phyloP scores from a whole-genome alignment of 257 asterid genomes.

The Gentiana straminea region DNA sequence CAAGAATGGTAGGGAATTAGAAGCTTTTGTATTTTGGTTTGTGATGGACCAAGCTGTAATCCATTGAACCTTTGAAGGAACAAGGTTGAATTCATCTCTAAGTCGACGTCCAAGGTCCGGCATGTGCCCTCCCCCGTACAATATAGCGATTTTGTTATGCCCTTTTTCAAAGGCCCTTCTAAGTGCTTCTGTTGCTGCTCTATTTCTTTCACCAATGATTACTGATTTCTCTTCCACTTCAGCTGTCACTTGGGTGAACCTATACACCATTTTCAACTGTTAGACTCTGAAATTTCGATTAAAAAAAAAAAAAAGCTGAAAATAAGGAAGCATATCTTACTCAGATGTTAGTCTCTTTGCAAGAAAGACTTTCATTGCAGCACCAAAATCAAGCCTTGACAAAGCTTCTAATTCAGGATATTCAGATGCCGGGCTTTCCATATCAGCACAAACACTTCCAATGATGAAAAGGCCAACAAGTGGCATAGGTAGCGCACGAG shows the following conservation, averaged over 20 bases:
- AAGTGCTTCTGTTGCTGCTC: slow-evolving; percentile 68
- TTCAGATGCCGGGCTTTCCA: slow-evolving; percentile 44
- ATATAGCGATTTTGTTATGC: slow-evolving; percentile 72
- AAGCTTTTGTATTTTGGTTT: slow-evolving; percentile 25
- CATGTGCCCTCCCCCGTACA: slow-evolving; percentile 98
- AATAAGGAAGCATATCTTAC: slow-evolving; percentile 32
- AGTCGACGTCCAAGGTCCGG: slow-evolving; percentile 88
- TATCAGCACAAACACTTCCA: slow-evolving; percentile 74
- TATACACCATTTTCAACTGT: slow-evolving; percentile 11
- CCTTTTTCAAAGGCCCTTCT: slow-evolving; percentile 52
- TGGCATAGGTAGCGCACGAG: slow-evolving; percentile 94
- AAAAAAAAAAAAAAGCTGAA: neutral
- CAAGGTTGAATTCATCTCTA: slow-evolving; percentile 67
- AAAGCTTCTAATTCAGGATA: slow-evolving; percentile 86
- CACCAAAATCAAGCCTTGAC: slow-evolving; percentile 91
- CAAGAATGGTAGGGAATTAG: slow-evolving; percentile 50
- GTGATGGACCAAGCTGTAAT: slow-evolving; percentile 90
- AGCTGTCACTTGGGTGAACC: slow-evolving; percentile 64
- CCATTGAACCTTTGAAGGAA: slow-evolving; percentile 78
- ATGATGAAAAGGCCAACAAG: slow-evolving; percentile 87
- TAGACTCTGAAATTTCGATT: neutral
- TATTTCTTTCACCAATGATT: slow-evolving; percentile 89
- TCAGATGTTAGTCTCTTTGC: slow-evolving; percentile 91
- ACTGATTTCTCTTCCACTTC: slow-evolving; percentile 89
- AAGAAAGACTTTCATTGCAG: slow-evolving; percentile 86